Base-by-base conservation (phyloP, 148 eudicot genomes). In the Heliamphora exappendiculata region DNA sequence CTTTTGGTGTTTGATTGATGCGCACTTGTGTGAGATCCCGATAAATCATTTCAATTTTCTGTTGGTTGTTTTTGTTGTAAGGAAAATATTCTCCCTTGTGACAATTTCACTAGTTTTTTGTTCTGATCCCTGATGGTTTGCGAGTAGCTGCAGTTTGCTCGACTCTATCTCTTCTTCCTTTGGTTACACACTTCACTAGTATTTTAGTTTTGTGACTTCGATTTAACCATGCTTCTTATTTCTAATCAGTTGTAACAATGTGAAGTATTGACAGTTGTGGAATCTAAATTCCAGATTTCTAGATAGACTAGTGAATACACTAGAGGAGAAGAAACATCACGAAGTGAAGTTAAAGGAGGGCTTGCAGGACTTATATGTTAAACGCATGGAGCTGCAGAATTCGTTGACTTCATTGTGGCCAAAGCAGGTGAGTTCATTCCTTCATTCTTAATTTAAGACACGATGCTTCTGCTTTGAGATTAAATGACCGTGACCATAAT, bases 261-360 rank as follows among this genome's bases (percentile, higher is more conserved):
- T 59, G 28, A 33, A 50, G 41, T 78, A 19, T 73, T 79, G 63
- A 67, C 57, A 54, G 28, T 74, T 10, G 29, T 39, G 11, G 37
- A 7, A 28, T 68, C 42, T 7, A 67, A 77, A 67, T 73, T 59
- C 22, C 87, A 95, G 97, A 83, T 92, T 95, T 87, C 85, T 92
- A 50, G 94, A 92, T 78, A 87, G 98, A 79, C 79, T 92, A 47
- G 97, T 92, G 50, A 88, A 72, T 62, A 86, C 91, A 29, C 58
- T 95, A 83, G 98, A 95, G 81, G 97, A 95, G 81, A 95, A 95
- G 92, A 95, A 92, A 87, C 92, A 79, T 53, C 98, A 89, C 78
- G 97, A 95, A 84, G 84, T 82, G 67, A 95, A 91, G 87, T 81
- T 95, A 75, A 95, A 91, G 80, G 96, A 88, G 36, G 94, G 94